A percentile compares a stretch with the other conserved stretches of the same genome.
These are phyloP conservation scores for Claviceps sp. DNA, from an alignment of 2,329 filamentous ascomycete species.

Conservation along the genomic window DNA sequence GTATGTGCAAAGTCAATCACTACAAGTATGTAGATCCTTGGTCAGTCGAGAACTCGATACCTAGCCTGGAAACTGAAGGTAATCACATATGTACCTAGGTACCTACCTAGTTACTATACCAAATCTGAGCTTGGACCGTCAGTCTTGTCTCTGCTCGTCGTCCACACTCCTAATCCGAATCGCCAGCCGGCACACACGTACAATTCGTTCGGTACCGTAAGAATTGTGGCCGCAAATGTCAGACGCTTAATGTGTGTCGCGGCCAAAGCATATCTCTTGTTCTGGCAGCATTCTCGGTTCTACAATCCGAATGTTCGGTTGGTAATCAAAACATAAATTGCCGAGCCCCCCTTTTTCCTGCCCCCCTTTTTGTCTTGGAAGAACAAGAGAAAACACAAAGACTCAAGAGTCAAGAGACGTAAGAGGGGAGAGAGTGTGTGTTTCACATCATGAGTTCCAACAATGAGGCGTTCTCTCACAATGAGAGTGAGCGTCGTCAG, in stretches of 20 bases:
- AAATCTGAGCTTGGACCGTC: too few relatives aligned
- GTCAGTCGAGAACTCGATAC: background rate
- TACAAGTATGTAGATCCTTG: too few relatives aligned
- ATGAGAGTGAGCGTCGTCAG: background rate
- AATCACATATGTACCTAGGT: too few relatives aligned
- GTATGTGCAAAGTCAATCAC: too few relatives aligned
- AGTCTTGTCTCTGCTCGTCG: too few relatives aligned
- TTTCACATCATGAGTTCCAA: background rate
- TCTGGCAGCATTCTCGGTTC: background rate
- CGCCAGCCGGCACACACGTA: background rate
- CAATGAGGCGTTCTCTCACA: background rate
- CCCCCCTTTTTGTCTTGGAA: background rate
- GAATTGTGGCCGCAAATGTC: background rate
- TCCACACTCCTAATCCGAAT: too few relatives aligned
- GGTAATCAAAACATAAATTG: background rate
- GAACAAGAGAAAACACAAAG: background rate
- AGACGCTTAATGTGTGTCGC: background rate
- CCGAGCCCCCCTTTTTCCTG: background rate
- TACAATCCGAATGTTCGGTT: background rate
- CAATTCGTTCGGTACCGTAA: background rate
- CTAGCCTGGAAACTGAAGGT: background rate
- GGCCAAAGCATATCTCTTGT: background rate
- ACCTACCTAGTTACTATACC: too few relatives aligned
- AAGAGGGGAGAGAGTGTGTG: background rate
- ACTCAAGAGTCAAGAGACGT: background rate